These are phyloP conservation scores for Boletus bicolor DNA, from an alignment of 768 basidiomycete genomes.

Conservation along the genomic window DNA sequence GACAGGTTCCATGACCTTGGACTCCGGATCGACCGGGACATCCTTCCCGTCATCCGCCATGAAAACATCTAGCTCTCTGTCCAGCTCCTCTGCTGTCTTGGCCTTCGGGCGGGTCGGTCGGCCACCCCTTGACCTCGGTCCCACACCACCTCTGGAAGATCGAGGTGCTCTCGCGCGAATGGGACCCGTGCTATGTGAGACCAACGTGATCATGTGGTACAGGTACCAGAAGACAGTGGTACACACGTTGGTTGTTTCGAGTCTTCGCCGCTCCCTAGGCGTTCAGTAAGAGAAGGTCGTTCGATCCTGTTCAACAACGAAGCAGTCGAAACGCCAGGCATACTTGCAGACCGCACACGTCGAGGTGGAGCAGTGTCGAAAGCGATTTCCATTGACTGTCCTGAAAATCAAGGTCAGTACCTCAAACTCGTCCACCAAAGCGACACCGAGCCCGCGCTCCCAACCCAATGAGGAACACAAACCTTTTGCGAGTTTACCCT, in stretches of 20 bases:
- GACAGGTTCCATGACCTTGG: conserved; percentile 11
- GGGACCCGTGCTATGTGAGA: conserved; percentile 36
- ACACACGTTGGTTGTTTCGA: conserved; percentile 17
- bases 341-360: conserved; percentile 44
- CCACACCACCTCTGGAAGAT: conserved; percentile 8
- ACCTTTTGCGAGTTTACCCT: conserved; percentile 91
- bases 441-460: background rate
- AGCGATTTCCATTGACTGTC: conserved; percentile 73
- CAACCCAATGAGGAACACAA: background rate
- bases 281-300: conserved; percentile 66
- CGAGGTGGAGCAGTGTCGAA: conserved; percentile 52
- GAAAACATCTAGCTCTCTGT: conserved; percentile 84
- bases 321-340: conserved; percentile 42
- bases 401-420: conserved; percentile 36
- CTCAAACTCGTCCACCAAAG: background rate
- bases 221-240: background rate
- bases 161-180: conserved; percentile 38
- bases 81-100: conserved; percentile 79
- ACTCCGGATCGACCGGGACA: conserved; percentile 16
- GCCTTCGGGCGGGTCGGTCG: conserved; percentile 44
- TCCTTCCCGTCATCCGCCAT: conserved; percentile 57
- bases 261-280: conserved; percentile 51
- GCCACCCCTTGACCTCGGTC: conserved; percentile 27
- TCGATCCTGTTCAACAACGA: conserved; percentile 74
- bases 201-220: background rate